Conservation (phyloP, 1,139 yeast genomes). For the Geotrichum australiense region DNA sequence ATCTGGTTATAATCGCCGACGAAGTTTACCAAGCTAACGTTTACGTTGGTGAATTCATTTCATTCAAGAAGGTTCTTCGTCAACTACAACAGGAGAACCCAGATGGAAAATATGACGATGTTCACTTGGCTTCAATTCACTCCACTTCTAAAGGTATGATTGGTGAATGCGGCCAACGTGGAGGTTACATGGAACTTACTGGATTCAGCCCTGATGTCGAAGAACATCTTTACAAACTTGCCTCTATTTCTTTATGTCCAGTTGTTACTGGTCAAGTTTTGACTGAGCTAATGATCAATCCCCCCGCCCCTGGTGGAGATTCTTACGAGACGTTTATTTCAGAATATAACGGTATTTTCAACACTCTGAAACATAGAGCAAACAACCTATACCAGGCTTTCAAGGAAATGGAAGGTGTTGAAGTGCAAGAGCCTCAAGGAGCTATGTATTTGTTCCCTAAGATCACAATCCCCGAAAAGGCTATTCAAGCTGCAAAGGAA, state of each 20-base stretch:
- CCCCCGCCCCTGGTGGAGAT: constrained; percentile 71
- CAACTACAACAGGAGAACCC: constrained; percentile 50
- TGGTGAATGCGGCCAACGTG: constrained; percentile 99
- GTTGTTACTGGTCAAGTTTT: constrained; percentile 92
- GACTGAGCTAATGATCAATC: constrained; percentile 87
- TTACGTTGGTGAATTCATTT: constrained; percentile 48
- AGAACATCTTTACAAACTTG: constrained; percentile 70
- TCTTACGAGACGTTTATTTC: constrained; percentile 60
- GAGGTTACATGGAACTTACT: constrained; percentile 92
- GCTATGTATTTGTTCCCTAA: constrained; percentile 96
- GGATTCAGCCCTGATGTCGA: constrained; percentile 69
- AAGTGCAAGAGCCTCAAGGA: constrained; percentile 86
- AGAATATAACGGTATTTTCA: constrained; percentile 57
- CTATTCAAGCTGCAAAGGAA: constrained; percentile 53
- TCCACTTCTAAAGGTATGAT: constrained; percentile 94
- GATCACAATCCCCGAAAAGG: constrained; percentile 55
- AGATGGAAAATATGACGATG: constrained; percentile 51
- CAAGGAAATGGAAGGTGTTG: constrained; percentile 65
- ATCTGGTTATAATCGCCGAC: constrained; percentile 89
- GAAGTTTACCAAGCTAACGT: constrained; percentile 95
- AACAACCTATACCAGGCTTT: constrained; percentile 61
- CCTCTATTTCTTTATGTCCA: constrained; percentile 86
- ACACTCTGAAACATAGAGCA: constrained; percentile 60
- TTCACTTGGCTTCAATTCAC: constrained; percentile 88
- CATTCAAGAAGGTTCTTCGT: constrained; percentile 43